Percentiles rank a stretch among this genome's conserved stretches.
These are phyloP conservation scores for Quercus suber DNA, from an alignment of 306 rosid species.

Conservation along the genomic window DNA sequence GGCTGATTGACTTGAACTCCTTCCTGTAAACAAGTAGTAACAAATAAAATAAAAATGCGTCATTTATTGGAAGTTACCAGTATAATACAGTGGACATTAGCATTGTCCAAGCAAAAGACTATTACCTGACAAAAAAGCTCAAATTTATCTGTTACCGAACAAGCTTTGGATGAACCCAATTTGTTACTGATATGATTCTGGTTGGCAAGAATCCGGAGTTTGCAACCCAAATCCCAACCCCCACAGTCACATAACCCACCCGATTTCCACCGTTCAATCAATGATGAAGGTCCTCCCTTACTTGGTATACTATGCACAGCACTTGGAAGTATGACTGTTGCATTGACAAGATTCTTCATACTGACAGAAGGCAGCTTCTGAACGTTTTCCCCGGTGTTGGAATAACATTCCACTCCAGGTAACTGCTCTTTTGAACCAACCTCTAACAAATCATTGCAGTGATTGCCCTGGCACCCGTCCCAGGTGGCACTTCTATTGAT, in stretches of 20 bases:
- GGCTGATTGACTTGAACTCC: constrained; percentile 51
- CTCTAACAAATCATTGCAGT: constrained; percentile 6
- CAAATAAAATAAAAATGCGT: constrained; percentile 15
- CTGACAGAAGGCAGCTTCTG: constrained; percentile 15
- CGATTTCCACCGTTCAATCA: constrained; percentile 90
- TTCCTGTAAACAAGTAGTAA: constrained; percentile 50
- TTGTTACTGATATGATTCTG: constrained; percentile 37
- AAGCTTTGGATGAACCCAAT: constrained; percentile 38
- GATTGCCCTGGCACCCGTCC: constrained; percentile 24
- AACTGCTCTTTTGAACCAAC: constrained; percentile 28
- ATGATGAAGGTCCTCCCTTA: constrained; percentile 92
- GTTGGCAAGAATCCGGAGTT: constrained; percentile 60
- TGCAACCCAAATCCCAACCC: constrained; percentile 99
- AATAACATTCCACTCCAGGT: constrained; percentile 22
- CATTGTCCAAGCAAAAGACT: constrained; percentile 10
- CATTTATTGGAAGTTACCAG: constrained; percentile 8
- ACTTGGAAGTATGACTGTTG: constrained; percentile 85
- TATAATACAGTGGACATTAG: constrained; percentile 6
- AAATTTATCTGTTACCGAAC: constrained; percentile 37
- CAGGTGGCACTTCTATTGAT: constrained; percentile 17
- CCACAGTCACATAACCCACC: constrained; percentile 99
- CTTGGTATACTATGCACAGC: constrained; percentile 88
- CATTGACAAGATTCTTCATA: constrained; percentile 30
- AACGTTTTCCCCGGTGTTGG: constrained; percentile 17
- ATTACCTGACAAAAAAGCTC: constrained; percentile 80